These are phyloP conservation scores for Pyricularia pennisetigena DNA, from an alignment of 2,329 filamentous ascomycete genomes.

Conservation along the genomic window DNA sequence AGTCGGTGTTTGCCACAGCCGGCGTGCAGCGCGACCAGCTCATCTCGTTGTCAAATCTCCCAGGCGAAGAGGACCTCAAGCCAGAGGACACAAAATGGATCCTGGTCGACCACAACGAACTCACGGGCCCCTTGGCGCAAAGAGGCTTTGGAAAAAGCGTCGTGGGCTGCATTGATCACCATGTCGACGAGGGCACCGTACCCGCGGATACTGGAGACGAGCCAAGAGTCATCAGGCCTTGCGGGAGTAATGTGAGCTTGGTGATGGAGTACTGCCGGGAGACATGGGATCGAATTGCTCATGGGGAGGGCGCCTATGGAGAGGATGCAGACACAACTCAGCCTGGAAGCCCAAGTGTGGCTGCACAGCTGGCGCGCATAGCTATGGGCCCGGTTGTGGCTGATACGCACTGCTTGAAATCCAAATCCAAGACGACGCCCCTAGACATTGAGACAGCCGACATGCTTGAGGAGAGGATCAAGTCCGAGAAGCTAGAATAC, in stretches of 20 bases:
- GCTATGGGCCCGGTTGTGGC: conserved; percentile 63
- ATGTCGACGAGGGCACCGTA: conserved; percentile 58
- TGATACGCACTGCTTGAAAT: conserved; percentile 58
- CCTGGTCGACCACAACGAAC: conserved; percentile 70
- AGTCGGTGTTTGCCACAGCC: conserved; percentile 51
- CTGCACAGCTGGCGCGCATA: conserved; percentile 51
- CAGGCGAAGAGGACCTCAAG: conserved; percentile 24
- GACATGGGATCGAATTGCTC: conserved; percentile 44
- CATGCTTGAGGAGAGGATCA: conserved; percentile 38
- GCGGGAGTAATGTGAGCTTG: conserved; percentile 65
- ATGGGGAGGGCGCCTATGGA: conserved; percentile 25
- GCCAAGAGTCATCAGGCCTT: conserved; percentile 53
- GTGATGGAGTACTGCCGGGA: conserved; percentile 49
- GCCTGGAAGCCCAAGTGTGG: background rate
- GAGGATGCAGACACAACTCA: conserved; percentile 12
- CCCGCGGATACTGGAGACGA: conserved; percentile 29
- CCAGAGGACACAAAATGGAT: conserved; percentile 56
- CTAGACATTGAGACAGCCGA: conserved; percentile 48
- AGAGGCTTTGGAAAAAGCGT: conserved; percentile 35
- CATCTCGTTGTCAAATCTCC: conserved; percentile 48
- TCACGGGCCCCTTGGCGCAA: conserved; percentile 51
- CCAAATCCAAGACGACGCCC: conserved; percentile 53
- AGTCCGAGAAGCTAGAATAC: conserved; percentile 23
- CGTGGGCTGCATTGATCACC: conserved; percentile 66
- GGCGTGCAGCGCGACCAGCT: conserved; percentile 51